Conservation (phyloP, 148 eudicot genomes). For the Rheum nobile region DNA sequence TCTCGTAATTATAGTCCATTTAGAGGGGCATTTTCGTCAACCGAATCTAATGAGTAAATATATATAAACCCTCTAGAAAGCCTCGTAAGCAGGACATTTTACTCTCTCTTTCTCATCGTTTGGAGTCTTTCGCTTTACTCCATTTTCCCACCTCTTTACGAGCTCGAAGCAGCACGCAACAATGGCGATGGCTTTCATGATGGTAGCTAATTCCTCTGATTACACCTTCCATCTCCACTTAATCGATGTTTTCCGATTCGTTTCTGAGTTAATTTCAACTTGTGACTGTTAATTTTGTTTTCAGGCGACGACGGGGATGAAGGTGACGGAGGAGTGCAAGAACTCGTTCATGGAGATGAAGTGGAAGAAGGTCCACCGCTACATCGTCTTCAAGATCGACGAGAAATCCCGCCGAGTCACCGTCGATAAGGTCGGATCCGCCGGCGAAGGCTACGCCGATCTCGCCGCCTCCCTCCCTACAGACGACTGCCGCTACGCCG, state of each 20-base stretch:
- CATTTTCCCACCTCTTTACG: background rate
- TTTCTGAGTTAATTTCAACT: background rate
- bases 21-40: background rate
- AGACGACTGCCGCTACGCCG: slow-evolving; percentile 41
- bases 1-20: background rate
- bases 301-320: slow-evolving; percentile 58
- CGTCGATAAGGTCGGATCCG: slow-evolving; percentile 55
- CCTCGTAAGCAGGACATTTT: background rate
- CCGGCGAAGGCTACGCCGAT: slow-evolving; percentile 47
- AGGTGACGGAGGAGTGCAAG: slow-evolving; percentile 65
- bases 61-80: background rate
- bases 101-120: background rate
- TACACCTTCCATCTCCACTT: background rate
- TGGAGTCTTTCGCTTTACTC: background rate
- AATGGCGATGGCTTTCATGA: slow-evolving; percentile 69
- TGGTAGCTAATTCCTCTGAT: slow-evolving; percentile 21
- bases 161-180: slow-evolving; percentile 10
- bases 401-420: slow-evolving; percentile 39
- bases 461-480: slow-evolving; percentile 48
- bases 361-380: slow-evolving; percentile 55
- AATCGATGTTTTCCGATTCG: background rate
- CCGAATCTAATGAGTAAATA: background rate
- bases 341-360: slow-evolving; percentile 71
- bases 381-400: slow-evolving; percentile 62
- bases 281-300: background rate